Base-by-base conservation (phyloP, 2,329 filamentous ascomycete genomes). In the Paracoccidioides brasiliensis region DNA sequence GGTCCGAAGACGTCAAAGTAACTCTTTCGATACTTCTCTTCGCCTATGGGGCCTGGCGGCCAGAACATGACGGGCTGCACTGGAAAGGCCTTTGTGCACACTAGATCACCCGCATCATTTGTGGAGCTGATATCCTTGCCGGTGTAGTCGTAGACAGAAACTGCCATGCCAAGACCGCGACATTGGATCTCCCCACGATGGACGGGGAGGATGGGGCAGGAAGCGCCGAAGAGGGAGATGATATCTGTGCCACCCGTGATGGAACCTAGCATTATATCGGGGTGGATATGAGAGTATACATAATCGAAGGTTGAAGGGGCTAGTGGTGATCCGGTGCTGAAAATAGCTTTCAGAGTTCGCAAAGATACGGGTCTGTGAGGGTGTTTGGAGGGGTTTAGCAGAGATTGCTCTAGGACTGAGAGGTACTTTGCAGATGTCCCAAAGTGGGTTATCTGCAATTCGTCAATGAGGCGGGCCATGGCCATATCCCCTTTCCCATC, bases 171-270 rank as follows among this genome's bases (percentile, higher is more conserved):
- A 3, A 91, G 79, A 4, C 84, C 86, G 8, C 83, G 81, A 58
- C 85, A 87, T 69, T 91, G 87, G 50, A 90, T 88, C 66, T 90
- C 84, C 30, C 87, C 87, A 1, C 76, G 76, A 60, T 82, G 76
- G 22, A 91, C 86, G 1, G 87, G 86, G 0, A 88, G 75, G 3
- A 90, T 76, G 0, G 86, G 85, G 55, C 85, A 91, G 0, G 90
- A 87, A 0, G 88, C 85, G 45, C 90, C 91, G 65, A 97, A 98
- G 38, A 97, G 81, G 0, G 90, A 95, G 61, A 97, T 88, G 64
- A 97, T 97, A 68, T 98, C 93, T 3, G 91, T 97, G 52, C 91
- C 93, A 41, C 93, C 93, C 0, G 91, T 97, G 65, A 98, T 97
- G 56, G 88, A 94, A 51, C 84, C 89, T 6, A 97, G 81, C 70